A percentile compares a stretch with the other conserved stretches of the same genome.
Evolutionary conservation across 164 flowering plant species (phyloP).

Genomic region (Nelumbo lutea): DNA sequence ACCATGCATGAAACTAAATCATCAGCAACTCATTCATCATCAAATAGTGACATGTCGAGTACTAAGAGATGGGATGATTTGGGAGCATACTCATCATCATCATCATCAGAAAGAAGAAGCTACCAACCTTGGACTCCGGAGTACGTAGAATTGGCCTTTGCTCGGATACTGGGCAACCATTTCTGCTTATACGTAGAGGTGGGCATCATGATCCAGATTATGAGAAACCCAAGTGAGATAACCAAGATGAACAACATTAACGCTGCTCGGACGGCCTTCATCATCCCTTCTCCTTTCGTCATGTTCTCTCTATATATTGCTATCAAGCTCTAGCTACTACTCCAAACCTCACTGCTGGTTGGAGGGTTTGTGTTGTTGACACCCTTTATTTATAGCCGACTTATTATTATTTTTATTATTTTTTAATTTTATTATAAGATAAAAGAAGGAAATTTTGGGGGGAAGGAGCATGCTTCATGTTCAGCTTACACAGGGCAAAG

Average conservation of each 20-base stretch:
- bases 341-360: too few species aligned
- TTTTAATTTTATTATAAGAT: too few species aligned
- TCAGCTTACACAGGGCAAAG: too few species aligned
- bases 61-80: not conserved
- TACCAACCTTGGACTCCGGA: constrained; percentile 56
- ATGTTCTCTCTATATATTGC: too few species aligned
- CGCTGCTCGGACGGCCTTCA: constrained; percentile 8
- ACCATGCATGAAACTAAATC: not conserved
- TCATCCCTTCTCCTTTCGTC: too few species aligned
- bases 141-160: constrained; percentile 36
- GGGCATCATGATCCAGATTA: constrained; percentile 62
- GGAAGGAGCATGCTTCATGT: too few species aligned
- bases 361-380: too few species aligned
- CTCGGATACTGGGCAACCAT: constrained; percentile 38
- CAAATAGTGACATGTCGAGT: not conserved
- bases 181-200: constrained; percentile 32
- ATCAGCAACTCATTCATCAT: not conserved
- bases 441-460: too few species aligned
- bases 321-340: too few species aligned
- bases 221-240: constrained; percentile 37
- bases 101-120: not conserved
- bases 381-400: too few species aligned
- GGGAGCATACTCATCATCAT: too few species aligned
- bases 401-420: too few species aligned
- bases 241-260: constrained; percentile 17